phyloP scores from a whole-genome alignment of 371 early-diverging fungal species.

The Saksenaea vasiformis region DNA sequence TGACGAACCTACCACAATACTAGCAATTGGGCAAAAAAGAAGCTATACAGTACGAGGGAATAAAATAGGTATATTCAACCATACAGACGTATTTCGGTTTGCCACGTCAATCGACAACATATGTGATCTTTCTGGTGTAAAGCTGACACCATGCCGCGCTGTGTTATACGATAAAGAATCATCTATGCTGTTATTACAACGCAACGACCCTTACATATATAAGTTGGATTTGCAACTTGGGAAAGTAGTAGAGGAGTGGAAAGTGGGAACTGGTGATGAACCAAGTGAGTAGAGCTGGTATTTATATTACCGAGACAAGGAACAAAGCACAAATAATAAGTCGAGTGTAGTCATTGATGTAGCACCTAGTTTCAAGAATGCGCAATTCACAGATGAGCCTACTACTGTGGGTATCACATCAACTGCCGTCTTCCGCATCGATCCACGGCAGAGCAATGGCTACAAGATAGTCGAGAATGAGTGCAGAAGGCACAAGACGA shows the following conservation, averaged over 20 bases:
- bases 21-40: not conserved
- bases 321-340: not conserved
- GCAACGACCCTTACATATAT: constrained; percentile 70
- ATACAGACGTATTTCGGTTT: constrained; percentile 69
- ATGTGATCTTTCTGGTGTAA: not conserved
- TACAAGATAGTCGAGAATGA: too few relatives aligned
- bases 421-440: constrained; percentile 6
- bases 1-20: not conserved
- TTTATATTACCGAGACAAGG: too few relatives aligned
- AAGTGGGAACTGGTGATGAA: constrained; percentile 58
- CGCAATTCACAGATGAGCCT: not conserved
- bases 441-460: too few relatives aligned
- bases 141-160: not conserved
- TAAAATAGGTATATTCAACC: constrained; percentile 82
- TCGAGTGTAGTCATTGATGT: constrained; percentile 52
- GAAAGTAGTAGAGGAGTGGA: constrained; percentile 93
- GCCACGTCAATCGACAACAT: constrained; percentile 68
- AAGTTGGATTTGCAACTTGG: constrained; percentile 91
- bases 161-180: constrained; percentile 84
- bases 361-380: constrained; percentile 75
- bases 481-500: too few relatives aligned
- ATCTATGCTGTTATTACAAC: constrained; percentile 72
- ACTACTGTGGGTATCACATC: not conserved
- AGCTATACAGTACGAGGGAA: constrained; percentile 82
- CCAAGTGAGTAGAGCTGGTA: constrained; percentile 23